A percentile compares a stretch with the other conserved stretches of the same genome.
Conservation (phyloP, 306 rosid species). For the Cucumis melo region DNA sequence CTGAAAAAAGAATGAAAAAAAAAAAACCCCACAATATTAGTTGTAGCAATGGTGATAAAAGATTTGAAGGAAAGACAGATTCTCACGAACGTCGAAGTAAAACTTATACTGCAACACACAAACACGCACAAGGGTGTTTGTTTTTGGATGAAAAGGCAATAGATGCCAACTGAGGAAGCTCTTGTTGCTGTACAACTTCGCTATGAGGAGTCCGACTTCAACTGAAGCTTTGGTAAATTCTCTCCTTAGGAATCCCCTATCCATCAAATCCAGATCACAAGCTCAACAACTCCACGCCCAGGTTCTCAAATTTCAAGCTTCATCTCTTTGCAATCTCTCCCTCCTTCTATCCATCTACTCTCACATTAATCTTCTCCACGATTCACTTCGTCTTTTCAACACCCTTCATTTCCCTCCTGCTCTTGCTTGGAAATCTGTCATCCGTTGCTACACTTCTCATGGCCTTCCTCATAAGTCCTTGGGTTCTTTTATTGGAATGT, state of each 20-base stretch:
- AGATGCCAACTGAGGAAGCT: not conserved
- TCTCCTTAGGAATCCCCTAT: conserved; percentile 22
- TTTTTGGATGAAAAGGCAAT: not conserved
- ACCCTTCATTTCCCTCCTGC: conserved; percentile 33
- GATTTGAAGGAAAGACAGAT: too few species aligned
- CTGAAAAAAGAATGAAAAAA: too few species aligned
- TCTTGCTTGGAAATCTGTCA: conserved; percentile 46
- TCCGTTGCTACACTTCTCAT: conserved; percentile 54
- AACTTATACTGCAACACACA: too few species aligned
- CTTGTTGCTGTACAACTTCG: not conserved
- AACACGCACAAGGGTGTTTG: not conserved
- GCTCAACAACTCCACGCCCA: conserved; percentile 72
- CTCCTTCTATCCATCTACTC: conserved; percentile 49
- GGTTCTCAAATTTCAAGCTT: conserved; percentile 28
- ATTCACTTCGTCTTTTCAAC: conserved; percentile 33
- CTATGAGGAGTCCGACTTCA: conserved; percentile 13
- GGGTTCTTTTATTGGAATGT: conserved; percentile 38
- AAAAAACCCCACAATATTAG: too few species aligned
- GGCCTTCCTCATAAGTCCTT: conserved; percentile 32
- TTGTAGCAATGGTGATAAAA: too few species aligned
- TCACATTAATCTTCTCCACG: conserved; percentile 27
- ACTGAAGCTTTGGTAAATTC: conserved; percentile 18
- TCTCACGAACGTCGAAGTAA: too few species aligned
- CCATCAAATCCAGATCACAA: conserved; percentile 18
- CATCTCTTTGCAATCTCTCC: conserved; percentile 21